Conservation (phyloP, 257 asterid genomes). For the Solanum neorickii region DNA sequence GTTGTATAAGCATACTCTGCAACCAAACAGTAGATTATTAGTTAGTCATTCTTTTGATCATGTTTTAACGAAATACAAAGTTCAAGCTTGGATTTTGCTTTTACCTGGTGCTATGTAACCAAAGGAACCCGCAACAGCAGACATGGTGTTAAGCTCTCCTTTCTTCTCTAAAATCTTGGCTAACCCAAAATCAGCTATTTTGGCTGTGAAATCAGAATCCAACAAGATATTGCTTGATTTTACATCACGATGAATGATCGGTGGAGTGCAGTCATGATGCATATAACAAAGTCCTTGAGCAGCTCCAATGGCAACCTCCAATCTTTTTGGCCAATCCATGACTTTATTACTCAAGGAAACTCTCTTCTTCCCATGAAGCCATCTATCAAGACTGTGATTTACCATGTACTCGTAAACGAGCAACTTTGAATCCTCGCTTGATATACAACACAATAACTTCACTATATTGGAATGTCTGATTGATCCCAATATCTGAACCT, state of each 20-base stretch:
- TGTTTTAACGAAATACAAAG: not conserved
- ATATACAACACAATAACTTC: constrained; percentile 48
- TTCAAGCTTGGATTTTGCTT: not conserved
- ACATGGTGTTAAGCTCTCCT: constrained; percentile 39
- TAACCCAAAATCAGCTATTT: constrained; percentile 58
- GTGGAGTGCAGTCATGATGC: constrained; percentile 58
- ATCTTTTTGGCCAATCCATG: constrained; percentile 55
- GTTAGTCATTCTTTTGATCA: not conserved
- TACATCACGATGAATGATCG: constrained; percentile 53
- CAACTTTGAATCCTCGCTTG: constrained; percentile 36
- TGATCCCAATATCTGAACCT: constrained; percentile 47
- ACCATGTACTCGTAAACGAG: constrained; percentile 52
- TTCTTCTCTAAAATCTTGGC: constrained; percentile 36
- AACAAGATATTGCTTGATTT: constrained; percentile 58
- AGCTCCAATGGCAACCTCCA: constrained; percentile 49
- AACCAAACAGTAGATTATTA: not conserved
- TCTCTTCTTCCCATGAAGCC: constrained; percentile 34
- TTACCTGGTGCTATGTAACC: constrained; percentile 71
- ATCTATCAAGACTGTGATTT: constrained; percentile 48
- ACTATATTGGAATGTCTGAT: constrained; percentile 55
- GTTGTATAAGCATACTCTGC: constrained; percentile 67
- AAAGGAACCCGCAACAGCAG: constrained; percentile 51
- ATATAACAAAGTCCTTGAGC: constrained; percentile 63
- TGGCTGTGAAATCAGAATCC: constrained; percentile 42
- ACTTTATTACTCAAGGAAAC: not conserved